phyloP scores from a whole-genome alignment of 2,329 filamentous ascomycete genomes.

The Bipolaris bicolor region DNA sequence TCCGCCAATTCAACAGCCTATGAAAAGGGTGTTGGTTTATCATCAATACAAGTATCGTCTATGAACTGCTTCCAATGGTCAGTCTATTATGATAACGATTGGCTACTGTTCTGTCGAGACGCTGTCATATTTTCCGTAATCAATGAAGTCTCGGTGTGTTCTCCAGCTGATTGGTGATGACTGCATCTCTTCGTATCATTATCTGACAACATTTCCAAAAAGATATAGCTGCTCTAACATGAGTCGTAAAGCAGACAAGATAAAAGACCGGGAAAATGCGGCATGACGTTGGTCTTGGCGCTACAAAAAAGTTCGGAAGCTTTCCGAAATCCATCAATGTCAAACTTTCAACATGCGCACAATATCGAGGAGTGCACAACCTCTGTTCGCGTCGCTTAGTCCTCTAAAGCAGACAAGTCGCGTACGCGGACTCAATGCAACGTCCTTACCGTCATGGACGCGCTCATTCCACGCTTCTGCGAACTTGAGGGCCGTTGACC shows the following conservation, averaged over 20 bases:
- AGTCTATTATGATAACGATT: too few species aligned
- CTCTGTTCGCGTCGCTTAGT: conserved; percentile 18
- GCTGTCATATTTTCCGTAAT: too few species aligned
- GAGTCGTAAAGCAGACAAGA: not conserved
- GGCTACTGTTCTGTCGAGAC: too few species aligned
- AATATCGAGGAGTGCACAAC: conserved; percentile 20
- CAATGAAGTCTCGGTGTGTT: too few species aligned
- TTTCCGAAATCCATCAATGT: conserved; percentile 8
- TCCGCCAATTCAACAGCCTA: too few species aligned
- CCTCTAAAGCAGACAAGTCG: conserved; percentile 20
- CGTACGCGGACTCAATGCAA: conserved; percentile 7
- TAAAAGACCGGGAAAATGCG: conserved; percentile 4
- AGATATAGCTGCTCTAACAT: not conserved
- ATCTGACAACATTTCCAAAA: not conserved
- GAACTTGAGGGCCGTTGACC: conserved; percentile 34
- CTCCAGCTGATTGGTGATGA: too few species aligned
- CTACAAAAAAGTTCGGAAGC: conserved; percentile 19
- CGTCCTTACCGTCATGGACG: conserved; percentile 23
- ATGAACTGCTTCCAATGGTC: too few species aligned
- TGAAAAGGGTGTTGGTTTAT: too few species aligned
- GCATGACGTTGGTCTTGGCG: conserved; percentile 23
- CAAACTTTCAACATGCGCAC: conserved; percentile 26
- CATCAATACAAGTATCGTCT: too few species aligned
- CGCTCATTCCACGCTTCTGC: conserved; percentile 39
- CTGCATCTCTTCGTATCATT: not conserved